Base-by-base conservation (phyloP, 2,329 filamentous ascomycete genomes). In the Colletotrichum phormii region DNA sequence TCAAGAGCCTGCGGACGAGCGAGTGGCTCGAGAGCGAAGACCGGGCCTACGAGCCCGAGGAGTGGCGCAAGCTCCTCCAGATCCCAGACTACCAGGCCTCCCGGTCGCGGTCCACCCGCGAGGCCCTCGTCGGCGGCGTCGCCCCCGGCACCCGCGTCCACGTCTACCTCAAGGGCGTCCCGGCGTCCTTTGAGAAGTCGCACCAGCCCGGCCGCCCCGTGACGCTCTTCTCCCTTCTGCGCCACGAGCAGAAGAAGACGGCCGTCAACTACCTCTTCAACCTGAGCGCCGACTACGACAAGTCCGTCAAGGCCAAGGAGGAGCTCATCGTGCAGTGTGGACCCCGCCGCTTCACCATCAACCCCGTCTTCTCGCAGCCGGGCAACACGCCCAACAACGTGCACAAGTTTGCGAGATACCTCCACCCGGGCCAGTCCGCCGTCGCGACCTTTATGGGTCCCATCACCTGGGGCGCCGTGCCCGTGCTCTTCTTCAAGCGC, bases 311-410 rank as follows among this genome's bases (percentile, higher is more conserved):
- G 84, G 92, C 95, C 33, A 99, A 99, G 87, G 93, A 97, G 77
- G 93, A 98, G 80, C 86, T 99, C 74, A 92, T 99, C 74, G 89
- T 97, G 67, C 97, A 98, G 83, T 97, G 94, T 80, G 97, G 97
- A 26, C 92, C 96, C 12, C 92, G 97, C 64, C 91, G 97, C 63
- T 92, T 98, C 79, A 86, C 95, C 72, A 91, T 98, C 84, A 96
- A 97, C 79, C 97, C 97, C 12, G 87, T 98, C 58, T 98, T 96
- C 86, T 98, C 95, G 0, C 91, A 94, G 79, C 88, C 90, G n/a
- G 96, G 95, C 69, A 95, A 93, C 79, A 98, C 96, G 0, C 94
- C 95, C 60, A 98, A 98, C 84, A 93, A 99, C 80, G 95, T 99
- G 15, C 95, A 98, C 89, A 99, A 99, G 82, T 98, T 95, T 83